Evolutionary conservation across 345 rosid genomes (phyloP), one percentile per base, ranked within the genome.

Genomic region (Pistacia atlantica): DNA sequence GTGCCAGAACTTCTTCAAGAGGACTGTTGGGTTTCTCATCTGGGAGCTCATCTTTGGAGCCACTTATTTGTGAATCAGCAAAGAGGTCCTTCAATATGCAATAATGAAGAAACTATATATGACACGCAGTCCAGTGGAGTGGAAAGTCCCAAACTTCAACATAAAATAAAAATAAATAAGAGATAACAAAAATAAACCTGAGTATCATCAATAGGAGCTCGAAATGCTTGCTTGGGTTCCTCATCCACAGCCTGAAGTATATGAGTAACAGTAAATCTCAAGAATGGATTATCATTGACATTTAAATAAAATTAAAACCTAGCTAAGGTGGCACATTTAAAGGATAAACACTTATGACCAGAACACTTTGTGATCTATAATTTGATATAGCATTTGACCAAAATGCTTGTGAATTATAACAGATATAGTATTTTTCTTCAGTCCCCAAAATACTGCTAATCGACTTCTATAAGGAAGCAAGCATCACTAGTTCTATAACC

Each of bases 1-100:
- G 99, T 38, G 92, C 89, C 74, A 88, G 73, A 73, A 83, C 89
- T 86, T 90, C 95, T 76, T 95, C 93, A 74, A 80, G 25, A 28
- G 89, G 86, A 71, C 89, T 86, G 67, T 73, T 80, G 31, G 92
- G 86, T 11, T 57, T 76, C 78, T 90, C 91, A 78, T 86, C 86
- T 68, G 64, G 65, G 52, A 78, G 60, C 58, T 87, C 89, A 75
- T 86, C 91, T 75, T 83, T 83, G 33, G 82, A 80, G 76, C 81
- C 82, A 65, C 80, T 80, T 49, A 79, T 77, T 85, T 87, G 90
- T 14, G 85, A 85, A 81, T 74, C 87, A 73, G 86, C 76, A 66
- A 83, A 78, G 49, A 90, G 77, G 82, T 87, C 93, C 99, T 93
- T 72, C 73, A 81, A 72, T 48, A 77, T 52, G 68, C 37, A 71